Percentiles rank a stretch among this genome's conserved stretches.
Evolutionary conservation across 495 filamentous ascomycete genomes (phyloP).

Genomic region (Aspergillus homomorphus): DNA sequence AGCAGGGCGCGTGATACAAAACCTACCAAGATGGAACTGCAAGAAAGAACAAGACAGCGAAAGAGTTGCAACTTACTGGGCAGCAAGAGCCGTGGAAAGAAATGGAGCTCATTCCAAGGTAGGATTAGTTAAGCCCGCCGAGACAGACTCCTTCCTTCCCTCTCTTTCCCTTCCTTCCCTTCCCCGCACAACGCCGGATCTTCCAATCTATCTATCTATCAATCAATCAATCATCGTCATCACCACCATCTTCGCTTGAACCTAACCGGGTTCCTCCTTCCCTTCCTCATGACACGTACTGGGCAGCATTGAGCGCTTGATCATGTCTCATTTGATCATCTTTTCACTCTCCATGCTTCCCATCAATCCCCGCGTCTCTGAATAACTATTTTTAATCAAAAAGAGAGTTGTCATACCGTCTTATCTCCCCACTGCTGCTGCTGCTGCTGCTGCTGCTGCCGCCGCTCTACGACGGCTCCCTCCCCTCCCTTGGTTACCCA

Average conservation of each 20-base stretch:
- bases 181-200: slow-evolving; percentile 3
- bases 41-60: neutral
- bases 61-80: too few species aligned
- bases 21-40: neutral
- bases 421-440: neutral
- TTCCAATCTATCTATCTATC: neutral
- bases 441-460: too few species aligned
- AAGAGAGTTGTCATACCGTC: neutral
- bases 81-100: too few species aligned
- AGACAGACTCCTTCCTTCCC: neutral
- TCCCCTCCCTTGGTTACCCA: neutral
- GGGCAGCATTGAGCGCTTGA: neutral
- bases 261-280: neutral
- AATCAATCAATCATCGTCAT: neutral
- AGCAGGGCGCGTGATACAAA: slow-evolving; percentile 1
- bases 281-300: neutral
- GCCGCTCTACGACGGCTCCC: neutral
- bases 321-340: slow-evolving; percentile 9
- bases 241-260: neutral
- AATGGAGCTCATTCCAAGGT: neutral
- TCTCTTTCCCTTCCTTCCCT: neutral
- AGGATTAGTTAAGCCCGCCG: slow-evolving; percentile 3
- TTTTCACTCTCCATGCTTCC: neutral
- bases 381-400: neutral
- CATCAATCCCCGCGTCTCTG: neutral